Evolutionary conservation across 225 moss, liverwort and hornwort genomes (phyloP).

Genomic region (Asterella californica): DNA sequence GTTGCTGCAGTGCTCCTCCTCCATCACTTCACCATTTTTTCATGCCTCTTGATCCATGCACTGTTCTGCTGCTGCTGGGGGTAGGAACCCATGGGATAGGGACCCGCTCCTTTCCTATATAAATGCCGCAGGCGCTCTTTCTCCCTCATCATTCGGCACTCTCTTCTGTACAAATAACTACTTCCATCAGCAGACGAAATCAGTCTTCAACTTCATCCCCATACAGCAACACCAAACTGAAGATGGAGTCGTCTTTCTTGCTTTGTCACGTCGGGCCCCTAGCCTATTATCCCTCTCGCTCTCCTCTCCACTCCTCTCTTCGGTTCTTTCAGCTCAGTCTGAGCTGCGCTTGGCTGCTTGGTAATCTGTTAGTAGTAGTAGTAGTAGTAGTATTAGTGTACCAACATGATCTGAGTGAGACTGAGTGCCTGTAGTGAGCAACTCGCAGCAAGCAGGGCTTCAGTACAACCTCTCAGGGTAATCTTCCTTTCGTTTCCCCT

Average conservation of each 20-base stretch:
- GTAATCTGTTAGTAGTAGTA: background rate
- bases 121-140: slow-evolving; percentile 40
- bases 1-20: slow-evolving; percentile 21
- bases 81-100: background rate
- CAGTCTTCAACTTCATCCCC: background rate
- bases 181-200: slow-evolving; percentile 18
- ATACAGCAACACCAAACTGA: background rate
- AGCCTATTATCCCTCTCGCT: background rate
- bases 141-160: slow-evolving; percentile 35
- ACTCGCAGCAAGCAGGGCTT: too few relatives aligned
- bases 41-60: slow-evolving; percentile 25
- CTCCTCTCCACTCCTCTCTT: background rate
- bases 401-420: background rate
- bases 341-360: background rate
- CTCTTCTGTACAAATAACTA: slow-evolving; percentile 17
- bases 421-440: background rate
- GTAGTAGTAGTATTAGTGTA: background rate
- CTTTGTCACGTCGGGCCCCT: background rate
- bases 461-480: background rate
- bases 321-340: background rate
- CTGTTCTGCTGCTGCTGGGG: slow-evolving; percentile 7
- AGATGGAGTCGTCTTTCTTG: background rate
- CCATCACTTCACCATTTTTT: slow-evolving; percentile 26
- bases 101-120: slow-evolving; percentile 17
- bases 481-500: background rate